Percentiles rank a stretch among this genome's conserved stretches.
phyloP scores from a whole-genome alignment of 257 asterid genomes.

The Gentiana macrophylla region DNA sequence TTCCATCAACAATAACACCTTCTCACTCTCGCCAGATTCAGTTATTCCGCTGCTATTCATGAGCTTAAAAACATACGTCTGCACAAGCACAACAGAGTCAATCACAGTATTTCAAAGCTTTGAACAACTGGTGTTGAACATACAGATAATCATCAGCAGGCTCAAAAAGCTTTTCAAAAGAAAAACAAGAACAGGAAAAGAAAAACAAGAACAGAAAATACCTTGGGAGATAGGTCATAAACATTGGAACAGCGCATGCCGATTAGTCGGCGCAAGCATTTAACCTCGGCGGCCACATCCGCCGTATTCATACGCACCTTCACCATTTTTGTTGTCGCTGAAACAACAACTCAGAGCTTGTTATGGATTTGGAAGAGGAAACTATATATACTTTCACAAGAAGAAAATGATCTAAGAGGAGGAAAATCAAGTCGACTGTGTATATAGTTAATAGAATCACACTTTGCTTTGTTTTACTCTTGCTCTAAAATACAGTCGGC shows the following conservation, averaged over 20 bases:
- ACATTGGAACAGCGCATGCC: slow-evolving; percentile 99
- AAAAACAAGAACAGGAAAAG: too few relatives aligned
- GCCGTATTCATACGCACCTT: slow-evolving; percentile 99
- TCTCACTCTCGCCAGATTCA: slow-evolving; percentile 97
- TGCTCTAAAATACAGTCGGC: too few relatives aligned
- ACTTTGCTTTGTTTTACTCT: too few relatives aligned
- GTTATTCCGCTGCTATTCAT: slow-evolving; percentile 95
- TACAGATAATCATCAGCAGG: too few relatives aligned
- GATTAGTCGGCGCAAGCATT: slow-evolving; percentile 82
- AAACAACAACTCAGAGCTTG: neutral
- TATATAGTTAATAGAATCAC: too few relatives aligned
- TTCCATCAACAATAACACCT: slow-evolving; percentile 89
- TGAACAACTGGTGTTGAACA: too few relatives aligned
- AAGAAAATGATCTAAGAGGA: too few relatives aligned
- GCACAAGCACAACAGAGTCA: neutral
- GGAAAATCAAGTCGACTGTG: too few relatives aligned
- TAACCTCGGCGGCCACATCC: slow-evolving; percentile 98
- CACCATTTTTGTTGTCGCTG: slow-evolving; percentile 45
- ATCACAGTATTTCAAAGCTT: too few relatives aligned
- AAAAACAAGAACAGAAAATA: neutral
- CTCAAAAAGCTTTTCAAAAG: neutral
- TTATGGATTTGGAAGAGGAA: too few relatives aligned
- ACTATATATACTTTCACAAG: too few relatives aligned
- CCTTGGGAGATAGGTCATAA: slow-evolving; percentile 93
- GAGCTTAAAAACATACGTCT: slow-evolving; percentile 96